These are phyloP conservation scores for Saccharomyces paradoxus DNA, from an alignment of 805 yeast species.

Conservation along the genomic window DNA sequence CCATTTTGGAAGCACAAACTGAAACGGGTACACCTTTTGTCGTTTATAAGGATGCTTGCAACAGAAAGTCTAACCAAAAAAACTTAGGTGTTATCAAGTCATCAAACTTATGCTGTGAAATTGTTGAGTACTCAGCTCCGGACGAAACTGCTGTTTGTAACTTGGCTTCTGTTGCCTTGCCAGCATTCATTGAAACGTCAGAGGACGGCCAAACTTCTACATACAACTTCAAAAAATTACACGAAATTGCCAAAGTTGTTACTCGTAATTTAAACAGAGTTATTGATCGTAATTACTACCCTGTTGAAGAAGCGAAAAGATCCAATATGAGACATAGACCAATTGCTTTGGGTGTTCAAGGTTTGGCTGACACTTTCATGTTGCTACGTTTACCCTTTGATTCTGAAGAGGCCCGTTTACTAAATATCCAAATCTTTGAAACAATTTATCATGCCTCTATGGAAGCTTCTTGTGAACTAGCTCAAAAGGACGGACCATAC, in stretches of 20 bases:
- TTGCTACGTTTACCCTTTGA: constrained; percentile 79
- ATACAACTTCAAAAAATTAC: constrained; percentile 67
- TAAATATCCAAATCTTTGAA: constrained; percentile 83
- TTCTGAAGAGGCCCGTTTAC: constrained; percentile 62
- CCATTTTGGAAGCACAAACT: constrained; percentile 81
- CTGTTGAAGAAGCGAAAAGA: constrained; percentile 59
- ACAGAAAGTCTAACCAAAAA: constrained; percentile 76
- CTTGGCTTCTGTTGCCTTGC: constrained; percentile 82
- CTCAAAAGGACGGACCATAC: constrained; percentile 59
- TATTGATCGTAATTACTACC: constrained; percentile 78
- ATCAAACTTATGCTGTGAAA: constrained; percentile 87
- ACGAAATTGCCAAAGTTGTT: constrained; percentile 65
- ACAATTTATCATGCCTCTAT: constrained; percentile 91
- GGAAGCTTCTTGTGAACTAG: constrained; percentile 78
- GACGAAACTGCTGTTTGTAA: constrained; percentile 93
- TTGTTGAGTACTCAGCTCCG: constrained; percentile 79
- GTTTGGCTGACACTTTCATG: constrained; percentile 85
- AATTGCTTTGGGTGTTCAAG: constrained; percentile 91
- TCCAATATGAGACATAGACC: constrained; percentile 83
- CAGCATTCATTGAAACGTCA: constrained; percentile 51
- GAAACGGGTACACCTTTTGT: constrained; percentile 95
- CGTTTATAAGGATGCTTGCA: constrained; percentile 87
- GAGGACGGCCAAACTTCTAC: constrained; percentile 36
- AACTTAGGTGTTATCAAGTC: constrained; percentile 87
- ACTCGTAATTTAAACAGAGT: constrained; percentile 69